Base-by-base conservation (phyloP, 371 early-diverging fungal genomes). In the Fennellomyces sp. region DNA sequence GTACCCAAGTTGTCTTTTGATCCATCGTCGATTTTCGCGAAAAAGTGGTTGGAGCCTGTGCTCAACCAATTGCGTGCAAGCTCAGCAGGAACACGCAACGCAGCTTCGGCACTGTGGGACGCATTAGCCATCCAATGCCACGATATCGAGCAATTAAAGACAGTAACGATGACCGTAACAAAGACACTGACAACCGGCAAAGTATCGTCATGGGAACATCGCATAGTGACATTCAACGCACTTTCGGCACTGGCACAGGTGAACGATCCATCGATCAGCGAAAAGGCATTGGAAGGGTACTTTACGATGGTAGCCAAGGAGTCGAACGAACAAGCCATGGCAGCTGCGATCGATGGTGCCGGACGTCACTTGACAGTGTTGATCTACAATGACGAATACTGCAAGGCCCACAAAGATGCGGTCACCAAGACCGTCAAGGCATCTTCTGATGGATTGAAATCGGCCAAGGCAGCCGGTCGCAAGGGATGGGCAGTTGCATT, bases 261-360 rank as follows among this genome's bases (percentile, higher is more conserved):
- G 3, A 67, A 68, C 15, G 74, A 81, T 10, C 80, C 88, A 10
- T 61, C 71, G 38, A 82, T 89, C 3, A 85, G 91, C 10, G 69
- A 82, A 55, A 88, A 82, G 53, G 84, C 82, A 11, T 66, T 91
- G 12, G 77, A 85, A 31, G 83, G 80, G 4, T 72, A 88, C 63
- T 80, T 88, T 5, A 70, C 84, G 2, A 85, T 92, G 80, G 63
- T 84, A 6, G 72, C 73, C 47, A 94, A 94, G 71, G 96, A 96
- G 65, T 78, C 89, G 26, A 86, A 89, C 41, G 96, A 95, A 54
- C 72, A 80, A 29, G 87, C 88, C 11, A 81, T 89, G 45, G 59
- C 75, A 1, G 74, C 86, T 56, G 84, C 87, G 36, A 82, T 94
- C 11, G 71, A 82, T 30, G 86, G 90, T 21, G 70, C 86, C 7